Base-by-base conservation (phyloP, 768 basidiomycete genomes). In the Lactarius deliciosus region DNA sequence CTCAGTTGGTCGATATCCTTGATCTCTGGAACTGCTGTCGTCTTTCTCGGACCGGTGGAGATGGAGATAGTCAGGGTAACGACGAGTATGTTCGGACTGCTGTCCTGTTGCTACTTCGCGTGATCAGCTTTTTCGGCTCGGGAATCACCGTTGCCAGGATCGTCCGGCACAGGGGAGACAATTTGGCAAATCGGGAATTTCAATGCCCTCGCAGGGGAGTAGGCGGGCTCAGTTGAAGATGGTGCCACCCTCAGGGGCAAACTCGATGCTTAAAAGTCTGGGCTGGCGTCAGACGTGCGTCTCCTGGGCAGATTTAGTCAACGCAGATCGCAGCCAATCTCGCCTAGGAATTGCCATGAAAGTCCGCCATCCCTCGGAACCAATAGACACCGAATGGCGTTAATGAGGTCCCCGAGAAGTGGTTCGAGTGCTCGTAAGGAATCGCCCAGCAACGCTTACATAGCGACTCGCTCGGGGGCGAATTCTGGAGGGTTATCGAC, bases 181-280 rank as follows among this genome's bases (percentile, higher is more conserved):
- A 92, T 77, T 69, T 92, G 91, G 61, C 81, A 79, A 61, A 93
- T 89, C 15, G 91, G 89, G 2, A 90, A 90, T 22, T 82, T 76
- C 66, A 90, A 91, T 2, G 76, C 76, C 66, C 77, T 76, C 7
- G 78, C 73, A 5, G 86, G 78, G 5, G 69, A 75, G 2, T 78
- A 78, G 50, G 73, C 74, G 2, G 86, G 82, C 47, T 74, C 80
- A 55, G 83, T 32, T 81, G 30, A n/a, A n/a, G n/a, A 71, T 56
- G 10, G 78, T 68, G 8, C 54, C 68, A 8, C 73, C 70, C 30
- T 69, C 71, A 54, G 70, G 73, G 47, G 76, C 68, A 40, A 69
- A 74, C n/a, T 69, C 61, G 15, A 83, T 76, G 1, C 74, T 77
- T 1, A 85, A 86, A 88, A 72, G 70, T 86, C 89, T 90, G 67